Percentiles rank a stretch among this genome's conserved stretches.
These are phyloP conservation scores for Neurospora tetrasperma DNA, from an alignment of 495 filamentous ascomycete species.

Conservation along the genomic window DNA sequence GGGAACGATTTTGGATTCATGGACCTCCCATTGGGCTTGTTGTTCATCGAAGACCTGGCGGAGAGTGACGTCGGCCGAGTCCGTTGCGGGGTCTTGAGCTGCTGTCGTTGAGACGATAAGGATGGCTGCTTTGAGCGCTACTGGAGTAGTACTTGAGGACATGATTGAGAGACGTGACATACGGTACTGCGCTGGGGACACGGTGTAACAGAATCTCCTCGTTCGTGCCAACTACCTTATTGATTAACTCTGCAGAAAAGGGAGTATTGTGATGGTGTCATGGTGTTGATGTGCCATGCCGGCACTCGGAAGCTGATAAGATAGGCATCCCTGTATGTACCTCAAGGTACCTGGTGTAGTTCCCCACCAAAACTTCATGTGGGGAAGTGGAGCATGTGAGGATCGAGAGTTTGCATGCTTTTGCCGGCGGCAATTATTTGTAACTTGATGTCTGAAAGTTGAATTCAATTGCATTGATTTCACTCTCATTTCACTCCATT, in stretches of 20 bases:
- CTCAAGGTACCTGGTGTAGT: no score
- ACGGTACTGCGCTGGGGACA: neutral
- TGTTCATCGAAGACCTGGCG: slow-evolving; percentile 52
- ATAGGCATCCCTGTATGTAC: neutral
- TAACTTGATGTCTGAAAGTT: neutral
- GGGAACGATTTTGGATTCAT: slow-evolving; percentile 63
- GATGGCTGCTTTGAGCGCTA: slow-evolving; percentile 54
- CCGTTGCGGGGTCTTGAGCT: slow-evolving; percentile 65
- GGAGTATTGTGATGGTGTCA: neutral
- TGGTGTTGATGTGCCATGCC: neutral
- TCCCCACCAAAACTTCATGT: neutral
- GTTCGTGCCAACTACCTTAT: neutral
- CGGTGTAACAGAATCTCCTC: neutral
- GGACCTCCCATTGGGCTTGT: slow-evolving; percentile 57
- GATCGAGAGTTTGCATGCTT: neutral
- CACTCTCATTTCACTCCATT: neutral
- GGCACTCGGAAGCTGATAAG: neutral
- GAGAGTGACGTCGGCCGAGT: slow-evolving; percentile 56
- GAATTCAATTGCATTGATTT: neutral
- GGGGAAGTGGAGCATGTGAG: neutral
- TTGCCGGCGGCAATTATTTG: neutral
- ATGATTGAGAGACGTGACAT: neutral
- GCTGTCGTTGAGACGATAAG: slow-evolving; percentile 94
- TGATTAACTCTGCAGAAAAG: neutral
- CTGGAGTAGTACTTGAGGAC: slow-evolving; percentile 15